Conservation (phyloP, 768 basidiomycete species). For the Lactarius akahatsu region DNA sequence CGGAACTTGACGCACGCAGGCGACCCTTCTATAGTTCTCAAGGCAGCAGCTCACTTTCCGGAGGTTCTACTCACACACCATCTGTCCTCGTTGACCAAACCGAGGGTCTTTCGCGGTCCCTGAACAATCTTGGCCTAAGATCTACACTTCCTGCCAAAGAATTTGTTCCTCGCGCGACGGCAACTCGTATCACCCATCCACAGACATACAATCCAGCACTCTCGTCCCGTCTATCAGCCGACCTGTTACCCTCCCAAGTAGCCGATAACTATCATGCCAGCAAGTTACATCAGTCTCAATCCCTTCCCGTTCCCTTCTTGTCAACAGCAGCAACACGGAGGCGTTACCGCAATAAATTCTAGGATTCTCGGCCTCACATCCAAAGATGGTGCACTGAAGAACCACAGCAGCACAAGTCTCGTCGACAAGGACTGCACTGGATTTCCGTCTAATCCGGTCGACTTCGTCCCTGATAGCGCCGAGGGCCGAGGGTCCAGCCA, state of each 20-base stretch:
- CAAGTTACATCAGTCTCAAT: conserved; percentile 11
- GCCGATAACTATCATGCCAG: conserved; percentile 10
- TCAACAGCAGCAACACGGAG: conserved; percentile 16
- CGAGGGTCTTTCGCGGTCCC: conserved; percentile 18
- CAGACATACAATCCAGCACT: conserved; percentile 4
- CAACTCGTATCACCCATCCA: conserved; percentile 13
- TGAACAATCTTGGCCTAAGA: conserved; percentile 24
- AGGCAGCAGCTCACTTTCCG: conserved; percentile 5
- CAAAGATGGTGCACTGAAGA: conserved; percentile 18
- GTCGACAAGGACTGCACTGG: conserved; percentile 15
- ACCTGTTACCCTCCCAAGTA: conserved; percentile 14
- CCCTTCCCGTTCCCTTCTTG: conserved; percentile 6
- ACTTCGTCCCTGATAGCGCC: conserved; percentile 19
- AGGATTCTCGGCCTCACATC: conserved; percentile 20
- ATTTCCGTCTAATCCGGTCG: conserved; percentile 18
- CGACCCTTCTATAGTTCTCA: conserved; percentile 24
- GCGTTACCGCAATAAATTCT: conserved; percentile 13
- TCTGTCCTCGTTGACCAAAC: conserved; percentile 14
- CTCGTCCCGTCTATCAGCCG: conserved; percentile 16
- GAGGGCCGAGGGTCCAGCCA: conserved; percentile 12
- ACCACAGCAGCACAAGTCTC: conserved; percentile 11
- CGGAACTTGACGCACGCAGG: conserved; percentile 26
- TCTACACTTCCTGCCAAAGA: conserved; percentile 25
- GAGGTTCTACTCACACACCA: conserved; percentile 3
- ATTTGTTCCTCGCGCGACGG: conserved; percentile 28